Evolutionary conservation across 2,329 filamentous ascomycete genomes (phyloP).

Genomic region (Metarhizium sp.): DNA sequence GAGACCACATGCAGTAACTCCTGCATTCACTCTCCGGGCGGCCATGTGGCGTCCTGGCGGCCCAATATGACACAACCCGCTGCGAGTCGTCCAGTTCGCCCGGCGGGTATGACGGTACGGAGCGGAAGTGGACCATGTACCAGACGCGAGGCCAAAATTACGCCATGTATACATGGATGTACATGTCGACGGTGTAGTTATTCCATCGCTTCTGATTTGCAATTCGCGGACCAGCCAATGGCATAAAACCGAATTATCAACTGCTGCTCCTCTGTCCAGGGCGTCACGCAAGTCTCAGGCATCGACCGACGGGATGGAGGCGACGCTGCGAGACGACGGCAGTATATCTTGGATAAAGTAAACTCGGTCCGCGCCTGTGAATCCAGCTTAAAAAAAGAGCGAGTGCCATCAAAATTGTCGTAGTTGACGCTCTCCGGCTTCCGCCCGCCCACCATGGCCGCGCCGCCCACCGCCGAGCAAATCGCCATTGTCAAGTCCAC

Average conservation of each 20-base stretch:
- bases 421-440: too few relatives aligned
- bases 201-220: background rate
- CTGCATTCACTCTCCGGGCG: background rate
- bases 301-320: too few relatives aligned
- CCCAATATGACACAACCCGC: background rate
- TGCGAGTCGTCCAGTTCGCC: background rate
- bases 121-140: background rate
- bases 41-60: background rate
- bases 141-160: background rate
- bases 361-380: too few relatives aligned
- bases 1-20: too few relatives aligned
- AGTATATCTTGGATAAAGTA: too few relatives aligned
- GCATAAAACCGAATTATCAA: background rate
- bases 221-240: background rate
- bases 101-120: background rate
- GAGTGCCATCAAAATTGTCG: too few relatives aligned
- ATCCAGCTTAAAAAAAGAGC: too few relatives aligned
- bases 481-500: constrained; percentile 66
- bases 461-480: constrained; percentile 48
- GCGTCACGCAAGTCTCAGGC: too few relatives aligned
- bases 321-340: too few relatives aligned
- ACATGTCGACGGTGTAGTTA: background rate
- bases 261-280: background rate
- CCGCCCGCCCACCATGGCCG: constrained; percentile 23
- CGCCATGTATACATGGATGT: background rate